Evolutionary conservation across 2,329 filamentous ascomycete species (phyloP).

Genomic region (Calonectria pseudoturangicola): DNA sequence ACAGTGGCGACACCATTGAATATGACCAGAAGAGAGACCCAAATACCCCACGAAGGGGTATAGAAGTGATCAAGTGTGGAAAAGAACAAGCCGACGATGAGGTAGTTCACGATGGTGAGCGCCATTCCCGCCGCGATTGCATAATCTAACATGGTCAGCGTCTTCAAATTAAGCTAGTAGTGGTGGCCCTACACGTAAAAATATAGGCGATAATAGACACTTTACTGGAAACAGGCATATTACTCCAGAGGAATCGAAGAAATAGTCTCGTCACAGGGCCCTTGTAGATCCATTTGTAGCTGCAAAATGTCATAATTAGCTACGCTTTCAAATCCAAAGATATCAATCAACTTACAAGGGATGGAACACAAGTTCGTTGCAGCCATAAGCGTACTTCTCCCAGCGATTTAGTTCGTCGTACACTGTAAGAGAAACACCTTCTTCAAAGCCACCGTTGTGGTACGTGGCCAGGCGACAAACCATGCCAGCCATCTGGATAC

Average conservation of each 20-base stretch:
- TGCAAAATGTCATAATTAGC: conserved; percentile 7
- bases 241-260: conserved; percentile 52
- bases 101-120: conserved; percentile 80
- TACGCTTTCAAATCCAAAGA: not conserved
- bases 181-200: conserved; percentile 69
- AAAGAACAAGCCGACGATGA: conserved; percentile 83
- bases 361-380: conserved; percentile 82
- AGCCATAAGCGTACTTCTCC: conserved; percentile 85
- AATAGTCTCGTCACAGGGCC: conserved; percentile 79
- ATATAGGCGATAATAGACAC: conserved; percentile 82
- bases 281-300: conserved; percentile 72
- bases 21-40: conserved; percentile 65
- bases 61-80: conserved; percentile 81
- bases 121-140: conserved; percentile 80
- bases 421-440: conserved; percentile 83
- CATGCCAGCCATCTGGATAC: conserved; percentile 81
- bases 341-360: conserved; percentile 67
- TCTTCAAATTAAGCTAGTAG: fast-evolving
- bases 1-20: conserved; percentile 52
- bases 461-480: conserved; percentile 82
- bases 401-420: conserved; percentile 83
- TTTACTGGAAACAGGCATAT: conserved; percentile 78
- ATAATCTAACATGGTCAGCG: conserved; percentile 66
- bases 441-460: conserved; percentile 81
- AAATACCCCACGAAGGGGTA: conserved; percentile 78